Conservation (phyloP, 2,329 filamentous ascomycete species). For the Plenodomus tracheiphilus region DNA sequence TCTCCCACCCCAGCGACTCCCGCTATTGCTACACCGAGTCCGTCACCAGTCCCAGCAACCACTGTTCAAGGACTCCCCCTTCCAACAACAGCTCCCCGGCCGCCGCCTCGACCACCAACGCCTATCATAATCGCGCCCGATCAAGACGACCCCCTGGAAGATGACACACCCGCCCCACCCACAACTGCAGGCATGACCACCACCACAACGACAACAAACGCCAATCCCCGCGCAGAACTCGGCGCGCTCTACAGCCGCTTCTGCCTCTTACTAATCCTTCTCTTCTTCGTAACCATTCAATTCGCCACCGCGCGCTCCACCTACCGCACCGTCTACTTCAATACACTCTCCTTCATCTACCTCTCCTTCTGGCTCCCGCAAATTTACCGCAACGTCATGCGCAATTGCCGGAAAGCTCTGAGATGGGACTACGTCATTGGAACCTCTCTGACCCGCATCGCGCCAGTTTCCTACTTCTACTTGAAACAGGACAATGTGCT, state of each 20-base stretch:
- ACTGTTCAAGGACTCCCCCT: slow-evolving; percentile 48
- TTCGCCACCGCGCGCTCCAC: slow-evolving; percentile 60
- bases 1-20: slow-evolving; percentile 24
- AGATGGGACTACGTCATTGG: slow-evolving; percentile 88
- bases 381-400: slow-evolving; percentile 84
- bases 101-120: slow-evolving; percentile 47
- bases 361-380: slow-evolving; percentile 92
- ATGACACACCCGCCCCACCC: slow-evolving; percentile 27
- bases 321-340: slow-evolving; percentile 58
- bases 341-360: slow-evolving; percentile 71
- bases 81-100: slow-evolving; percentile 54
- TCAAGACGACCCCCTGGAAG: slow-evolving; percentile 54
- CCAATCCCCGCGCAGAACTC: slow-evolving; percentile 51
- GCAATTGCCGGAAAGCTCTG: slow-evolving; percentile 90
- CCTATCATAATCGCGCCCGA: slow-evolving; percentile 64
- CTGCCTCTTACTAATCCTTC: slow-evolving; percentile 61
- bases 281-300: slow-evolving; percentile 63
- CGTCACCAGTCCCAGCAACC: slow-evolving; percentile 32
- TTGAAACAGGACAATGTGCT: slow-evolving; percentile 76
- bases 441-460: slow-evolving; percentile 75
- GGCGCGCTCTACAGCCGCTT: slow-evolving; percentile 64
- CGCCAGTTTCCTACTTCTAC: slow-evolving; percentile 87
- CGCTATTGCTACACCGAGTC: slow-evolving; percentile 20
- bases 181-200: slow-evolving; percentile 34
- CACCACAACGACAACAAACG: slow-evolving; percentile 15